Evolutionary conservation across 768 basidiomycete genomes (phyloP).

Genomic region (Lanmaoa pseudosensibilis): DNA sequence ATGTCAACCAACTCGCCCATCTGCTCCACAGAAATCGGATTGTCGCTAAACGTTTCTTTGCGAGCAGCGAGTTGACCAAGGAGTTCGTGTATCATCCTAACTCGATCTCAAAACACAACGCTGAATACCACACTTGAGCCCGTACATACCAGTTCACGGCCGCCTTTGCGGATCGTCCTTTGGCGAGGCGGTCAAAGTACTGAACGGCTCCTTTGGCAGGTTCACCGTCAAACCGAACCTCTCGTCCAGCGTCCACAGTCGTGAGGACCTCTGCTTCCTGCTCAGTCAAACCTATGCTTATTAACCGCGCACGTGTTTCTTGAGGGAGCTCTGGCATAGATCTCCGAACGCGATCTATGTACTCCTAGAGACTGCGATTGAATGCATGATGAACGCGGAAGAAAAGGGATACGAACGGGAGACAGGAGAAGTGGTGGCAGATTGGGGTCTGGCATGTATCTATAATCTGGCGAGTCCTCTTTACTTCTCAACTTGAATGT

Average conservation of each 20-base stretch:
- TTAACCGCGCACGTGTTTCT: constrained; percentile 57
- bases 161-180: constrained; percentile 59
- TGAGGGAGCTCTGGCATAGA: constrained; percentile 78
- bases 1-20: constrained; percentile 79
- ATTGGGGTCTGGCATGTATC: constrained; percentile 98
- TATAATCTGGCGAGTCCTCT: constrained; percentile 93
- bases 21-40: constrained; percentile 58
- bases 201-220: constrained; percentile 53
- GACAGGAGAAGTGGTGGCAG: constrained; percentile 69
- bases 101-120: not conserved
- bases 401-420: constrained; percentile 37
- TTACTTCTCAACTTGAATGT: constrained; percentile 86
- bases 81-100: constrained; percentile 87
- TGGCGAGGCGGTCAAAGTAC: constrained; percentile 76
- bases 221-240: constrained; percentile 63
- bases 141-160: constrained; percentile 80
- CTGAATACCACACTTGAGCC: not conserved
- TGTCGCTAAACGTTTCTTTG: constrained; percentile 54
- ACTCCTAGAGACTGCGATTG: constrained; percentile 45
- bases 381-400: not conserved
- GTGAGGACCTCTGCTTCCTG: constrained; percentile 78
- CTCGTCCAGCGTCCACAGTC: constrained; percentile 62
- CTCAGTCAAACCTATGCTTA: constrained; percentile 51
- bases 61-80: constrained; percentile 72
- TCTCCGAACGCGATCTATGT: constrained; percentile 51